These are phyloP conservation scores for Linanthus parryae DNA, from an alignment of 148 eudicot genomes.

Conservation along the genomic window DNA sequence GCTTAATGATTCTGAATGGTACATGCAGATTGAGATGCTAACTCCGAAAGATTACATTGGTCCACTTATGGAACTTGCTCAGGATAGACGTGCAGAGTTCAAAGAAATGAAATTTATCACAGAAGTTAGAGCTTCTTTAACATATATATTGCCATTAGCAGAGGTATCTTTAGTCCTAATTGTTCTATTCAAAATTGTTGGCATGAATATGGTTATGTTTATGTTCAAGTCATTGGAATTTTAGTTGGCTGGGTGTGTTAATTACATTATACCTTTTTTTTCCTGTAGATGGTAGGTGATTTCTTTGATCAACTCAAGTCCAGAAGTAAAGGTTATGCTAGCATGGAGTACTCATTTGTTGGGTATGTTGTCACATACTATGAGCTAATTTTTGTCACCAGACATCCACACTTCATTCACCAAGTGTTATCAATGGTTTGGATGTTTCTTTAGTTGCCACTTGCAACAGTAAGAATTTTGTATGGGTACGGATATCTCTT, in stretches of 20 bases:
- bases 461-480: no score
- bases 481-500: no score
- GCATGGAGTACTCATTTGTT: conserved; percentile 90
- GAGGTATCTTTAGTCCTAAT: conserved; percentile 45
- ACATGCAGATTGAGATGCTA: conserved; percentile 79
- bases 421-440: background rate
- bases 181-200: background rate
- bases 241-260: background rate
- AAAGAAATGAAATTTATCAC: conserved; percentile 92
- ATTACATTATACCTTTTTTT: conserved; percentile 7
- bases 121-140: conserved; percentile 73
- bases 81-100: conserved; percentile 90
- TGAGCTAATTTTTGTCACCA: background rate
- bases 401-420: background rate
- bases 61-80: conserved; percentile 94
- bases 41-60: conserved; percentile 97
- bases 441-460: background rate
- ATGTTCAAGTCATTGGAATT: background rate
- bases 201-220: background rate
- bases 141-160: conserved; percentile 78
- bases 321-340: conserved; percentile 95
- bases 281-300: conserved; percentile 98
- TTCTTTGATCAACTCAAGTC: conserved; percentile 98
- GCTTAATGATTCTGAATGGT: no score
- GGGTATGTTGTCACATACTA: conserved; percentile 40